These are phyloP conservation scores for Artemisia tridentata DNA, from an alignment of 129 eudicot genomes.

Conservation along the genomic window DNA sequence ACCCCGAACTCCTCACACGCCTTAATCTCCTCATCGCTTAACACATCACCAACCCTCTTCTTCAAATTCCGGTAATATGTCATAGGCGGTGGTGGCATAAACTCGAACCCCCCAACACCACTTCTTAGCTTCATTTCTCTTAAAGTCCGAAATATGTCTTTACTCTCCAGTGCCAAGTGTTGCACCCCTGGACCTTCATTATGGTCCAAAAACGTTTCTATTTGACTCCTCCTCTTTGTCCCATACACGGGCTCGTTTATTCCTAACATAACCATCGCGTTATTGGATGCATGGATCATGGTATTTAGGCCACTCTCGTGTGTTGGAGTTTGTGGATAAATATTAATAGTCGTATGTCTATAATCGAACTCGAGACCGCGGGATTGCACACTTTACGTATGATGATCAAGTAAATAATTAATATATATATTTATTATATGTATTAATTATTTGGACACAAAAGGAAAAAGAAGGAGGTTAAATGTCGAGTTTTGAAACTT, in stretches of 20 bases:
- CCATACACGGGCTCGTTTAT: slow-evolving; percentile 79
- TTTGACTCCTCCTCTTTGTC: slow-evolving; percentile 79
- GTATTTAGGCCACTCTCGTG: slow-evolving; percentile 93
- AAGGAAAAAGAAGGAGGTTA: too few relatives aligned
- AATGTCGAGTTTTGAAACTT: too few relatives aligned
- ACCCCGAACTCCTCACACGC: slow-evolving; percentile 91
- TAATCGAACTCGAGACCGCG: too few relatives aligned
- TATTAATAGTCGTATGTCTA: too few relatives aligned
- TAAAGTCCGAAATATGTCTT: slow-evolving; percentile 72
- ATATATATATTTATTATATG: too few relatives aligned
- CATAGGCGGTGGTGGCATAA: slow-evolving; percentile 87
- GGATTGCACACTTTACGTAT: too few relatives aligned
- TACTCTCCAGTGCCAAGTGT: slow-evolving; percentile 75
- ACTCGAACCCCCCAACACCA: slow-evolving; percentile 81
- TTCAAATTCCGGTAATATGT: slow-evolving; percentile 72
- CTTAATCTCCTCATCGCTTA: slow-evolving; percentile 75
- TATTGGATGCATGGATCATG: slow-evolving; percentile 55
- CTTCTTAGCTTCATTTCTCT: slow-evolving; percentile 78
- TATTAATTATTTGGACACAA: too few relatives aligned
- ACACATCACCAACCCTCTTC: slow-evolving; percentile 58
- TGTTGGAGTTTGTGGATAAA: too few relatives aligned
- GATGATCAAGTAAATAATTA: too few relatives aligned
- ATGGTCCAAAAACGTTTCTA: slow-evolving; percentile 90
- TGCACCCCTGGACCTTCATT: slow-evolving; percentile 91
- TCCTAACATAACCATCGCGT: slow-evolving; percentile 67